Evolutionary conservation across 352 stramenopile genomes (phyloP).

Genomic region (Pythium monospermum): DNA sequence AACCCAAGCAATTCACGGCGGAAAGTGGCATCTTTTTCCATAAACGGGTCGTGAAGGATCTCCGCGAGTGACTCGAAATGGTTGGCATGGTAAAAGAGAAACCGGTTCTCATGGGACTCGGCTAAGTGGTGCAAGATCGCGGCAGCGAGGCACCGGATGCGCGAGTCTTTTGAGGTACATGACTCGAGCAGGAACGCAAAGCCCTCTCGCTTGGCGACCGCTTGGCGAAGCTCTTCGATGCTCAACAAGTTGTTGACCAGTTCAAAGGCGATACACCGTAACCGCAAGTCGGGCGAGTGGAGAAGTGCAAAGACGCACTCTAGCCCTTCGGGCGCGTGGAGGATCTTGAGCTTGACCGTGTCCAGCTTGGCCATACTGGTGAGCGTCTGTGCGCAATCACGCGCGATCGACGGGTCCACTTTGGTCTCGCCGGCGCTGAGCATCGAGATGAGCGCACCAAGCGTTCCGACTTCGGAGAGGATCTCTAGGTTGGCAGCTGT

Average conservation of each 20-base stretch:
- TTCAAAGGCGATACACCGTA: slow-evolving; percentile 50
- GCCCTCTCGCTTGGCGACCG: slow-evolving; percentile 56
- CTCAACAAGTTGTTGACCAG: slow-evolving; percentile 56
- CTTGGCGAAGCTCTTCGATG: slow-evolving; percentile 52
- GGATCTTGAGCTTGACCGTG: slow-evolving; percentile 51
- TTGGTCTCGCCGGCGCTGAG: slow-evolving; percentile 42
- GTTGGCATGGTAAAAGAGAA: slow-evolving; percentile 56
- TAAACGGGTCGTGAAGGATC: slow-evolving; percentile 60
- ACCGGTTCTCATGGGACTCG: slow-evolving; percentile 44
- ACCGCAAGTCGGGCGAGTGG: slow-evolving; percentile 40
- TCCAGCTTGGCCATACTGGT: slow-evolving; percentile 48
- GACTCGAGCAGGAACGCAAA: slow-evolving; percentile 62
- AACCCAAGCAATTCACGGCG: slow-evolving; percentile 58
- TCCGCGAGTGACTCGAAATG: slow-evolving; percentile 45
- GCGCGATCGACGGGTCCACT: slow-evolving; percentile 54
- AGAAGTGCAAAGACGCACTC: slow-evolving; percentile 68
- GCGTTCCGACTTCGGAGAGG: slow-evolving; percentile 56
- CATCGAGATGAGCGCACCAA: slow-evolving; percentile 75
- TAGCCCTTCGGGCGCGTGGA: slow-evolving; percentile 59
- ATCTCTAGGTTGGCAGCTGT: slow-evolving; percentile 63
- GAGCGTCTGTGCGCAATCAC: slow-evolving; percentile 62
- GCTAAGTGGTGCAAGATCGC: slow-evolving; percentile 56
- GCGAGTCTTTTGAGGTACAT: slow-evolving; percentile 52
- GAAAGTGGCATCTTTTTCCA: slow-evolving; percentile 56
- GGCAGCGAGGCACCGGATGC: slow-evolving; percentile 46